Percentiles rank a stretch among this genome's conserved stretches.
Conservation (phyloP, 495 filamentous ascomycete genomes). For the Penicillium egyptiacum region DNA sequence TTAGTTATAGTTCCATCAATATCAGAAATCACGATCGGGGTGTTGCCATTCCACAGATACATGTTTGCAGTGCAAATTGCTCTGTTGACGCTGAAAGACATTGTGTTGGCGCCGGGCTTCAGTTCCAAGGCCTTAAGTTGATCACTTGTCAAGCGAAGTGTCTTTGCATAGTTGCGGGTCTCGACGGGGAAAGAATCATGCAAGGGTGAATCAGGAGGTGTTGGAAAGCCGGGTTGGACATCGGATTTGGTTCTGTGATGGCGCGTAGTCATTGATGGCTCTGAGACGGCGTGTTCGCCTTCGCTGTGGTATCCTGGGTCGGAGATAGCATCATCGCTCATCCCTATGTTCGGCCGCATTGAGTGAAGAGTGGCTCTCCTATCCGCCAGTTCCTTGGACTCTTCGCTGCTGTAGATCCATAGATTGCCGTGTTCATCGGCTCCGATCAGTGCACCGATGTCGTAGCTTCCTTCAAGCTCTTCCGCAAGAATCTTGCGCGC, state of each 20-base stretch:
- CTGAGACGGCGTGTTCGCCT: slow-evolving; percentile 50
- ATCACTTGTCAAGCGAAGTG: slow-evolving; percentile 90
- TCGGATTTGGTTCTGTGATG: slow-evolving; percentile 69
- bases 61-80: slow-evolving; percentile 89
- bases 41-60: slow-evolving; percentile 88
- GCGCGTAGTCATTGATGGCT: slow-evolving; percentile 32
- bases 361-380: slow-evolving; percentile 52
- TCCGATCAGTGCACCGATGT: slow-evolving; percentile 92
- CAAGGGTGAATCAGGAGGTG: slow-evolving; percentile 76
- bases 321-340: slow-evolving; percentile 79
- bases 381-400: slow-evolving; percentile 78
- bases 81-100: slow-evolving; percentile 95
- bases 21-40: slow-evolving; percentile 94
- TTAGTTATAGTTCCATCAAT: slow-evolving; percentile 99
- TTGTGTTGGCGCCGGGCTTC: slow-evolving; percentile 79
- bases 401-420: slow-evolving; percentile 98
- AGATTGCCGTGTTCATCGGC: slow-evolving; percentile 94
- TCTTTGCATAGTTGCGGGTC: slow-evolving; percentile 91
- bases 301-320: slow-evolving; percentile 96
- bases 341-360: slow-evolving; percentile 52
- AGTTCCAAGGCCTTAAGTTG: slow-evolving; percentile 86
- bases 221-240: slow-evolving; percentile 64
- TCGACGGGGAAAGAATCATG: slow-evolving; percentile 56
- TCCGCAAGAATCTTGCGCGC: slow-evolving; percentile 95
- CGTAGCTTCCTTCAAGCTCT: slow-evolving; percentile 91